phyloP scores from a whole-genome alignment of 2,329 filamentous ascomycete species.

The Talaromyces sp. region DNA sequence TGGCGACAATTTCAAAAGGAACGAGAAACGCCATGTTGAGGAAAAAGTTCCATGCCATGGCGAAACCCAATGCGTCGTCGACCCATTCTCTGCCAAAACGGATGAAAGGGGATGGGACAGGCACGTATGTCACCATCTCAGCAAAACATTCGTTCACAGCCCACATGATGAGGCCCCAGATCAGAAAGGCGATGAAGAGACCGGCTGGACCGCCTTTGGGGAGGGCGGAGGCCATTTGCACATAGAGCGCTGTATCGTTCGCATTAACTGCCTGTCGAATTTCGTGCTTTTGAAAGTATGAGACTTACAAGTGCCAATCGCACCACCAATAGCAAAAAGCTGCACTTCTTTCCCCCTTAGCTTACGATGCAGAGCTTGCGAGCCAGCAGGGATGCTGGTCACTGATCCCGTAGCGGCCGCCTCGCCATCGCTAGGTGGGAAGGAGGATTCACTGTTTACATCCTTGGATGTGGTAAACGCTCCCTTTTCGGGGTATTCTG shows the following conservation, averaged over 20 bases:
- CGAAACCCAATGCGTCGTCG: constrained; percentile 76
- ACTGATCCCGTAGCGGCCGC: background rate
- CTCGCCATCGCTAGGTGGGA: background rate
- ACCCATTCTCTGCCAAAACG: constrained; percentile 76
- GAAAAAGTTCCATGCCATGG: constrained; percentile 61
- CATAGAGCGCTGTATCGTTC: constrained; percentile 30
- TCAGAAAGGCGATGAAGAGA: constrained; percentile 34
- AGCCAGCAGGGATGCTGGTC: constrained; percentile 16
- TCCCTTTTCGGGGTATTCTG: background rate
- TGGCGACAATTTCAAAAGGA: constrained; percentile 13
- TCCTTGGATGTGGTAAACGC: background rate
- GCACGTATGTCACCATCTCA: constrained; percentile 82
- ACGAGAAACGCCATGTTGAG: constrained; percentile 10
- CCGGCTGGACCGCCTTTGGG: constrained; percentile 37
- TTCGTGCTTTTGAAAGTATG: background rate
- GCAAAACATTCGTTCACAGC: constrained; percentile 47
- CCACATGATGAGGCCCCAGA: constrained; percentile 26
- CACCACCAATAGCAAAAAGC: constrained; percentile 33
- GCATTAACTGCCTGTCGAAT: background rate
- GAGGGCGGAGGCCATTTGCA: constrained; percentile 37
- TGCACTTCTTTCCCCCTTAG: constrained; percentile 33
- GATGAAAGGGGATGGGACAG: constrained; percentile 72
- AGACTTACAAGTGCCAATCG: constrained; percentile 34
- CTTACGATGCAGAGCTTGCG: constrained; percentile 30
- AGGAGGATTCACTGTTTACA: background rate